Evolutionary conservation across 164 flowering plant species (phyloP).

Genomic region (Nelumbo lutea): DNA sequence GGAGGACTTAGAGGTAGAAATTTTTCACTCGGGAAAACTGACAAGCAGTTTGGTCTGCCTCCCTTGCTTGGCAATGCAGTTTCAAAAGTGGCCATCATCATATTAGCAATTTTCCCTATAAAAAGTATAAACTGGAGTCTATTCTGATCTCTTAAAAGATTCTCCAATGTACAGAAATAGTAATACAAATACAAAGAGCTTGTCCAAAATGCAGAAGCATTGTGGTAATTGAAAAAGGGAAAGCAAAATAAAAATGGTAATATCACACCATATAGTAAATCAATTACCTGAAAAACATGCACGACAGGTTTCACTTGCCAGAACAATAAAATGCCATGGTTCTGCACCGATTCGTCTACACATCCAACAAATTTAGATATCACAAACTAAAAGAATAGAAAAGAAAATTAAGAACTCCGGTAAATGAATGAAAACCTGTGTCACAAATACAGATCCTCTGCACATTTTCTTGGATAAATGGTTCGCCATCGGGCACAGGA

Average conservation of each 20-base stretch:
- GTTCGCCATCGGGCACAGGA: conserved; percentile 68
- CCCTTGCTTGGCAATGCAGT: no score
- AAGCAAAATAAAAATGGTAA: not conserved
- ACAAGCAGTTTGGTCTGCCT: no score
- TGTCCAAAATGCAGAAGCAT: not conserved
- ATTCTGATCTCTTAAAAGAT: not conserved
- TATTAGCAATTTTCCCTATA: no score
- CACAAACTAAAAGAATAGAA: conserved; percentile 5
- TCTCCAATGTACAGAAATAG: not conserved
- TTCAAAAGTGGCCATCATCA: no score
- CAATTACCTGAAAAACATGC: conserved; percentile 87
- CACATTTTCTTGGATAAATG: conserved; percentile 71
- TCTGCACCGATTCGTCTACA: conserved; percentile 77
- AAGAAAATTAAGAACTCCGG: not conserved
- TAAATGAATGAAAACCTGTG: conserved; percentile 43
- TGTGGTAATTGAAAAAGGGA: not conserved
- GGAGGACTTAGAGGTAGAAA: no score
- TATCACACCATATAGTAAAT: not conserved
- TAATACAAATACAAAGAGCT: not conserved
- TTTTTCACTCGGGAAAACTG: no score
- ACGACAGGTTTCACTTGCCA: conserved; percentile 98
- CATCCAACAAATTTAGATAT: conserved; percentile 10
- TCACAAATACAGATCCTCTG: conserved; percentile 74
- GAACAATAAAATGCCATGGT: conserved; percentile 74
- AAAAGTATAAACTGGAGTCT: no score